Base-by-base conservation (phyloP, 768 basidiomycete genomes). In the Chalciporus sphaerocephalus region DNA sequence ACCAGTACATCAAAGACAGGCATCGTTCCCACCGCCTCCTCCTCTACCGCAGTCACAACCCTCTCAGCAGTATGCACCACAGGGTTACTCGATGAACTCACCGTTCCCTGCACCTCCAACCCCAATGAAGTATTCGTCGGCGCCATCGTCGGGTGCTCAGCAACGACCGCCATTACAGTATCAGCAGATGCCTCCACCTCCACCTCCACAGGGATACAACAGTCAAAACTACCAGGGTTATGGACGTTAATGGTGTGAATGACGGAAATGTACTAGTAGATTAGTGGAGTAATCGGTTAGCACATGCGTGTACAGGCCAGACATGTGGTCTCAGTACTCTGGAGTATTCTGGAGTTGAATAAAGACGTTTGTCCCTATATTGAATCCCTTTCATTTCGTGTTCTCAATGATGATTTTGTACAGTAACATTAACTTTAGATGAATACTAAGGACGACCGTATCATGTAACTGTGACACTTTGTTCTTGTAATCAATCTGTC, bases 211-310 rank as follows among this genome's bases (percentile, higher is more conserved):
- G 25, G 59, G 60, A 0, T 64, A 65, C 50, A 45, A 53, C 18
- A 15, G 49, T 6, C 56, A 62, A 28, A 55, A 61, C 35, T 62
- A 71, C 49, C 64, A 57, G 40, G 56, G 57, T n/a, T 69, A 65
- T 44, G 45, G 58, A 28, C 59, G 61, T 21, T 67, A 48, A 58
- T 37, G 27, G 27, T 18, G 13, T 6, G 4, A 15, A 21, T 15
- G 30, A n/a, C 15, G 6, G 30, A 15, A n/a, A 4, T 23, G 11
- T 17, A 30, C 12, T n/a, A 13, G 15, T 21, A 12, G 20, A 36
- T 33, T n/a, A n/a, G n/a, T n/a, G n/a, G n/a, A n/a, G n/a, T n/a
- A n/a, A n/a, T n/a, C n/a, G n/a, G n/a, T n/a, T n/a, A n/a, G n/a
- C n/a, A n/a, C n/a, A n/a, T n/a, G n/a, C n/a, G 11, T 40, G 38